Evolutionary conservation across 139 green algal genomes (phyloP).

Genomic region (Spirogloea muscicola): DNA sequence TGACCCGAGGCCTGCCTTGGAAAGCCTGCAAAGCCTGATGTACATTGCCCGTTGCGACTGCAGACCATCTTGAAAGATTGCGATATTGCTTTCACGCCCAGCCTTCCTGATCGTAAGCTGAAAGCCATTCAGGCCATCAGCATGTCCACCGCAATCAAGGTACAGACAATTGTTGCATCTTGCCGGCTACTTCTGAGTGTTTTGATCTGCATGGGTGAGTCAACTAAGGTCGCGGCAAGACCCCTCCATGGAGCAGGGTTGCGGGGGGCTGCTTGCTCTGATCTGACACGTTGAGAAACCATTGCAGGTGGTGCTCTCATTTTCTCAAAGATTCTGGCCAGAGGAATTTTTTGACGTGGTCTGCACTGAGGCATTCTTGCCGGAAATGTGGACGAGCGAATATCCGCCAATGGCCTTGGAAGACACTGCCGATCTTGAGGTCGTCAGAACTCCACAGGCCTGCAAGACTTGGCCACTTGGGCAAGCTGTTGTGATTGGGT

Average conservation of each 20-base stretch:
- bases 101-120: slow-evolving; percentile 62
- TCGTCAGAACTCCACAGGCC: not conserved
- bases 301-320: slow-evolving; percentile 56
- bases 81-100: slow-evolving; percentile 62
- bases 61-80: slow-evolving; percentile 47
- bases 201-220: too few species aligned
- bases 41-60: not conserved
- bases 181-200: not conserved
- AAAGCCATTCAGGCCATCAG: slow-evolving; percentile 32
- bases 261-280: not conserved
- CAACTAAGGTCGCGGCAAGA: not conserved
- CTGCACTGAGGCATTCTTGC: slow-evolving; percentile 69
- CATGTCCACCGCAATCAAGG: slow-evolving; percentile 61
- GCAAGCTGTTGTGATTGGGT: slow-evolving; percentile 55
- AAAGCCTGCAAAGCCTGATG: not conserved
- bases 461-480: not conserved
- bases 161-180: slow-evolving; percentile 1
- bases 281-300: not conserved
- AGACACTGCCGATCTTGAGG: not conserved
- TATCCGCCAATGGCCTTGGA: slow-evolving; percentile 30
- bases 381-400: slow-evolving; percentile 75
- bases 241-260: not conserved
- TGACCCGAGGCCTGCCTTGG: too few species aligned
- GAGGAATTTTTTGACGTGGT: slow-evolving; percentile 74
- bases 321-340: slow-evolving; percentile 66